A percentile compares a stretch with the other conserved stretches of the same genome.
Evolutionary conservation across 2,329 filamentous ascomycete species (phyloP).

Genomic region (Aspergillus brunneoviolaceus): DNA sequence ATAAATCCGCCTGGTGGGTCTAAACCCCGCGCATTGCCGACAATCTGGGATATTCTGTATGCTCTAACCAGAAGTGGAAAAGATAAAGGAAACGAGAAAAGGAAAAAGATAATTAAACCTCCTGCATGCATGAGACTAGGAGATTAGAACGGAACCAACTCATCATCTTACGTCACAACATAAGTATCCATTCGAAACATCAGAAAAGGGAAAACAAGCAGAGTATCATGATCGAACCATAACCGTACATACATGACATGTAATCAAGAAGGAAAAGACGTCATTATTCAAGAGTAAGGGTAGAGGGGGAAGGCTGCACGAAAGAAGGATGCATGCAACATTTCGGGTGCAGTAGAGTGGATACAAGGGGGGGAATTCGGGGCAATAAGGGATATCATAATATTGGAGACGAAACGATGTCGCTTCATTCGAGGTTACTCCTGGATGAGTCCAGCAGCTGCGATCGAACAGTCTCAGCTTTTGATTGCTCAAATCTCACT

Average conservation of each 20-base stretch:
- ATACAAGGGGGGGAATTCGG: neutral
- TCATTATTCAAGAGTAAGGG: neutral
- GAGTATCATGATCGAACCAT: neutral
- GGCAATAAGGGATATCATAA: neutral
- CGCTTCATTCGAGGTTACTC: neutral
- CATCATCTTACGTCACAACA: neutral
- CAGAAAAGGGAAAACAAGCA: neutral
- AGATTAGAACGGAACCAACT: neutral
- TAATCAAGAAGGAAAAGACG: neutral
- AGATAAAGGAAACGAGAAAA: neutral
- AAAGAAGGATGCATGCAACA: neutral
- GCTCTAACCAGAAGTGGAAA: neutral
- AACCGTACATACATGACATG: neutral
- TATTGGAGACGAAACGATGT: neutral
- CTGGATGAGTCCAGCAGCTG: neutral
- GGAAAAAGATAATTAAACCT: too few relatives aligned
- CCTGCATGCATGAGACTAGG: neutral
- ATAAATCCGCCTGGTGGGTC: too few relatives aligned
- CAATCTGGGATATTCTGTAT: neutral
- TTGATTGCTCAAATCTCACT: neutral
- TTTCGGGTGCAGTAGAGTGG: neutral
- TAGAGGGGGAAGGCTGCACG: neutral
- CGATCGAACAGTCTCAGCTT: neutral
- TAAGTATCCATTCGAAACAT: neutral
- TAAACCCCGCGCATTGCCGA: neutral